phyloP scores from a whole-genome alignment of 306 rosid species.

The Elaeagnus macrophylla region DNA sequence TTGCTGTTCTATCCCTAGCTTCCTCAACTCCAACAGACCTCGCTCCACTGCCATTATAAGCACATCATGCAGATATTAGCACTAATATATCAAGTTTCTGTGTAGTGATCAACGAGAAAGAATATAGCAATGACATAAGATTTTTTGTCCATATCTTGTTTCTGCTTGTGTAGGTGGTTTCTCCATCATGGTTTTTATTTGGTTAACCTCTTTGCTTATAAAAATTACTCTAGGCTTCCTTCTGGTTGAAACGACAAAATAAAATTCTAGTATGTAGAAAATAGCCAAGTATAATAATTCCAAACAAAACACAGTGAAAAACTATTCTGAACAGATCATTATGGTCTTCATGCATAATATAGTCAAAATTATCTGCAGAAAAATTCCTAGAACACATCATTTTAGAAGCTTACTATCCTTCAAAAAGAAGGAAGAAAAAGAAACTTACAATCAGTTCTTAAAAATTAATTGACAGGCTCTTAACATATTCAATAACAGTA shows the following conservation, averaged over 20 bases:
- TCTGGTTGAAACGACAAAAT: too few relatives aligned
- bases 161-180: not conserved
- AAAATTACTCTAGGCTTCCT: too few relatives aligned
- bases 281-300: too few relatives aligned
- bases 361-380: not conserved
- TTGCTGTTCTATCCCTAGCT: slow-evolving; percentile 83
- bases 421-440: not conserved
- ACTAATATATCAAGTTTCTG: not conserved
- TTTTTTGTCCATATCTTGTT: not conserved
- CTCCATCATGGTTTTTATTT: not conserved
- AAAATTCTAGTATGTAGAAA: too few relatives aligned
- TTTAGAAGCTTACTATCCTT: not conserved
- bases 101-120: not conserved
- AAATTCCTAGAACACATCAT: not conserved
- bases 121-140: not conserved
- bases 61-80: slow-evolving; percentile 10
- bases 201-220: not conserved
- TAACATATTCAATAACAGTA: too few relatives aligned
- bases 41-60: slow-evolving; percentile 68
- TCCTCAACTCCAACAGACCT: slow-evolving; percentile 78
- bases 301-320: not conserved
- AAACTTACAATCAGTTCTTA: not conserved
- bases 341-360: not conserved
- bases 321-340: not conserved
- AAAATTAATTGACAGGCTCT: too few relatives aligned